These are phyloP conservation scores for Euphorbia peplus DNA, from an alignment of 345 rosid genomes.

Conservation along the genomic window DNA sequence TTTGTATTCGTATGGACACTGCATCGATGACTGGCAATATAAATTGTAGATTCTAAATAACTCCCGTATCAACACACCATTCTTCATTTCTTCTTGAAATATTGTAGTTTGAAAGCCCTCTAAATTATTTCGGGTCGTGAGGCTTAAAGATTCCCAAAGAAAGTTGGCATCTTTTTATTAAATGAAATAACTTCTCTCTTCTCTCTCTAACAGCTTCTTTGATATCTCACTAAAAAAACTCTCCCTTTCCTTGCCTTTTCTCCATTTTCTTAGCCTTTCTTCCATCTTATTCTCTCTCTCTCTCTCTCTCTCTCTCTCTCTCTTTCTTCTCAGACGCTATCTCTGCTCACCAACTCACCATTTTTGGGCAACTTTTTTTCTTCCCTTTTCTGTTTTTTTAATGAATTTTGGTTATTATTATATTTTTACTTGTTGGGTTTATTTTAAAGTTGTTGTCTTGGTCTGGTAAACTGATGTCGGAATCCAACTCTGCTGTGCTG, in stretches of 20 bases:
- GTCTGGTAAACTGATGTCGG: conserved; percentile 1
- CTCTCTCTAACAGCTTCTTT: not conserved
- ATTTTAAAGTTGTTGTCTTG: conserved; percentile 3
- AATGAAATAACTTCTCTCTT: conserved; percentile 13
- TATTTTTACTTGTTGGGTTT: not conserved
- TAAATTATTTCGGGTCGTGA: too few relatives aligned
- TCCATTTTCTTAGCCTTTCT: not conserved
- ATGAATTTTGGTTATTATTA: not conserved
- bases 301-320: not conserved
- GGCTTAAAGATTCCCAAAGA: conserved; percentile 22
- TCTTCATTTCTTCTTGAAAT: too few relatives aligned
- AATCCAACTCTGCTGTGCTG: conserved; percentile 6
- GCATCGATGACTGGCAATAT: too few relatives aligned
- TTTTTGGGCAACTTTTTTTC: conserved; percentile 18
- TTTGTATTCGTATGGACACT: too few relatives aligned
- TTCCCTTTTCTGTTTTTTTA: not conserved
- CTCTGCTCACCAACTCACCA: not conserved
- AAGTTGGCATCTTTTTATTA: conserved; percentile 12
- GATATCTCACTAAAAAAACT: conserved; percentile 5
- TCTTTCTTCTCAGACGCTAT: not conserved
- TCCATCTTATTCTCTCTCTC: too few relatives aligned
- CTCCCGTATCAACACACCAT: too few relatives aligned
- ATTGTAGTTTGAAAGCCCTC: too few relatives aligned
- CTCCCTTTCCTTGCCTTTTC: conserved; percentile 20
- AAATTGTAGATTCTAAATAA: too few relatives aligned